Conservation (phyloP, 1,139 yeast species). For the Taphrina betulina region DNA sequence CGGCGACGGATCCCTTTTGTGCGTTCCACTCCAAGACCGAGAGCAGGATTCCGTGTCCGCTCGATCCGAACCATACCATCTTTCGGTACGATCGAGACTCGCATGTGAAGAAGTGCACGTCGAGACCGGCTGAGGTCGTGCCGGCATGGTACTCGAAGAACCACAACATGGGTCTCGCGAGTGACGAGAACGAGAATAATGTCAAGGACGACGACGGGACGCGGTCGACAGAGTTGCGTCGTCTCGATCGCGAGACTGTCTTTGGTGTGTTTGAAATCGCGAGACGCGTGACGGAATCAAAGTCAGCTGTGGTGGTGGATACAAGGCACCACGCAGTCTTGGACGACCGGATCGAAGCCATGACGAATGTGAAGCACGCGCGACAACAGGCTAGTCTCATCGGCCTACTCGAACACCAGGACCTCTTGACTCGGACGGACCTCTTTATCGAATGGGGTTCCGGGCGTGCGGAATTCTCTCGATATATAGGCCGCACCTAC, state of each 20-base stretch:
- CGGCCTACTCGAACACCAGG: neutral
- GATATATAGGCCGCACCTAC: neutral
- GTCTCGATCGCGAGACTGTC: neutral
- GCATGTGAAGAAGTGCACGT: constrained; percentile 2
- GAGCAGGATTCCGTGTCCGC: constrained; percentile 7
- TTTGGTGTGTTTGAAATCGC: neutral
- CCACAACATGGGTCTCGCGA: neutral
- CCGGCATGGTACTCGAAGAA: constrained; percentile 6
- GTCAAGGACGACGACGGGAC: neutral
- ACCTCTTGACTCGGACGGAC: neutral
- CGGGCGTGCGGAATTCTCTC: constrained; percentile 7
- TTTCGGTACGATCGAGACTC: neutral
- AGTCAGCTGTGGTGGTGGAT: neutral
- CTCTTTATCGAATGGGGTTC: constrained; percentile 15
- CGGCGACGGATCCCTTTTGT: neutral
- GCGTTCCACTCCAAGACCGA: neutral
- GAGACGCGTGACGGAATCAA: neutral
- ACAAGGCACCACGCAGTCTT: neutral
- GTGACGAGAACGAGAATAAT: neutral
- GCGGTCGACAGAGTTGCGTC: neutral
- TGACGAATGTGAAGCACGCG: constrained; percentile 3
- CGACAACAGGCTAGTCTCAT: constrained; percentile 22
- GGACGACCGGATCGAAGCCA: constrained; percentile 1
- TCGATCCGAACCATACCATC: constrained; percentile 19
- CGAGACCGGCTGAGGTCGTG: neutral